A percentile compares a stretch with the other conserved stretches of the same genome.
Conservation (phyloP, 2,329 filamentous ascomycete genomes). For the Torrubiella hemipterigena region DNA sequence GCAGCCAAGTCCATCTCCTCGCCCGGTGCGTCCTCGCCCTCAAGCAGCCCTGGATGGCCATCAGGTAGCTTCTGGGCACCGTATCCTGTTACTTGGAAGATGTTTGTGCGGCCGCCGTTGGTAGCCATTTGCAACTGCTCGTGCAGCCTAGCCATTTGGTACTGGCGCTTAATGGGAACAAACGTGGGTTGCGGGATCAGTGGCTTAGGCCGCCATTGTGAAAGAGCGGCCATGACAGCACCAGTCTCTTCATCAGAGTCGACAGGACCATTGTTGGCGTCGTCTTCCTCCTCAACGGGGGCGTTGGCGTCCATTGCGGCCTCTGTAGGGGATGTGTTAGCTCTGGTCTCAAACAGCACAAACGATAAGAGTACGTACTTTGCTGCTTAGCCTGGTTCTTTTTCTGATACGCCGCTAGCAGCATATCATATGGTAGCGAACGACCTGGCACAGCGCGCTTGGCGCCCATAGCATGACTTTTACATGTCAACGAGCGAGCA, state of each 20-base stretch:
- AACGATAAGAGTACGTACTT: conserved; percentile 44
- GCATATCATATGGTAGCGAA: conserved; percentile 83
- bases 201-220: conserved; percentile 66
- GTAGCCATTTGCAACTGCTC: conserved; percentile 57
- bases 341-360: neutral
- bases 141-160: conserved; percentile 49
- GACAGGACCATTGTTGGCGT: conserved; percentile 66
- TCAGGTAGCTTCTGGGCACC: conserved; percentile 43
- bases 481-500: conserved; percentile 81
- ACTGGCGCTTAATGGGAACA: conserved; percentile 49
- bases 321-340: conserved; percentile 39
- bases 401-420: conserved; percentile 81
- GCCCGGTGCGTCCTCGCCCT: conserved; percentile 45
- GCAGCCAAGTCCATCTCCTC: too few relatives aligned
- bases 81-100: conserved; percentile 47
- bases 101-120: conserved; percentile 52
- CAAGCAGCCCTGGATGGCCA: conserved; percentile 31
- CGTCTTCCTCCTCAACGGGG: conserved; percentile 75
- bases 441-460: conserved; percentile 81
- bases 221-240: conserved; percentile 71
- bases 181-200: conserved; percentile 55
- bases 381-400: conserved; percentile 98
- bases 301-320: conserved; percentile 91
- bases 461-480: conserved; percentile 89
- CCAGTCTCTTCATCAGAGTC: conserved; percentile 94